Evolutionary conservation across 345 rosid genomes (phyloP).

Genomic region (Citrus glauca): DNA sequence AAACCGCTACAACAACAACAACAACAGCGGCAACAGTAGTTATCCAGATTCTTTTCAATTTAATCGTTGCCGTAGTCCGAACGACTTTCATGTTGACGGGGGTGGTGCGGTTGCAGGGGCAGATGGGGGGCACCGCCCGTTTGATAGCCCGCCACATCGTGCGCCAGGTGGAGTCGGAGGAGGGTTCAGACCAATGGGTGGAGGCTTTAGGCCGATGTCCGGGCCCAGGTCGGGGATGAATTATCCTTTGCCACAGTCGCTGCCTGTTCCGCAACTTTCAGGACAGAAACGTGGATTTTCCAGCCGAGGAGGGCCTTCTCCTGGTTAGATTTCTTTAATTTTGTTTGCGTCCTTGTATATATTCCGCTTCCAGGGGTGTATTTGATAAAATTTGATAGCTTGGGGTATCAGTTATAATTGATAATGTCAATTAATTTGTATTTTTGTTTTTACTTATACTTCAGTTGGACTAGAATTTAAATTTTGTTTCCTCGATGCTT

Average conservation of each 20-base stretch:
- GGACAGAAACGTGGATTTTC: constrained; percentile 69
- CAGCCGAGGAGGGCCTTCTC: constrained; percentile 45
- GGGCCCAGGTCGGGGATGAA: constrained; percentile 36
- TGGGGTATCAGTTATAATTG: background rate
- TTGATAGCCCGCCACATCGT: constrained; percentile 57
- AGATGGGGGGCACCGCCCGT: constrained; percentile 41
- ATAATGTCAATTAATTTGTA: background rate
- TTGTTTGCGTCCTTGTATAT: background rate
- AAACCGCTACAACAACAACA: constrained; percentile 22
- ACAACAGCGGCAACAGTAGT: background rate
- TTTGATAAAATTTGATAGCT: background rate
- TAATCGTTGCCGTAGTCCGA: constrained; percentile 64
- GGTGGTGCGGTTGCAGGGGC: constrained; percentile 39
- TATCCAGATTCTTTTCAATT: constrained; percentile 35
- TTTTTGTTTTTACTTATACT: background rate
- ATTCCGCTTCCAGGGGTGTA: background rate
- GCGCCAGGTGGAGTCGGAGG: constrained; percentile 29
- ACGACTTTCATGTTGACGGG: constrained; percentile 35
- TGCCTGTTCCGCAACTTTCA: constrained; percentile 30
- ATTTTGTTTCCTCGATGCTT: background rate
- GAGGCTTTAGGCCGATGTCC: constrained; percentile 34
- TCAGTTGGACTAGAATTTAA: background rate
- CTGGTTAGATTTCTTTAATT: constrained; percentile 26
- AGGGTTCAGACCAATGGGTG: constrained; percentile 33
- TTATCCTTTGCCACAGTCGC: constrained; percentile 21